Evolutionary conservation across 2,329 filamentous ascomycete species (phyloP).

Genomic region (Parafenestella ontariensis): DNA sequence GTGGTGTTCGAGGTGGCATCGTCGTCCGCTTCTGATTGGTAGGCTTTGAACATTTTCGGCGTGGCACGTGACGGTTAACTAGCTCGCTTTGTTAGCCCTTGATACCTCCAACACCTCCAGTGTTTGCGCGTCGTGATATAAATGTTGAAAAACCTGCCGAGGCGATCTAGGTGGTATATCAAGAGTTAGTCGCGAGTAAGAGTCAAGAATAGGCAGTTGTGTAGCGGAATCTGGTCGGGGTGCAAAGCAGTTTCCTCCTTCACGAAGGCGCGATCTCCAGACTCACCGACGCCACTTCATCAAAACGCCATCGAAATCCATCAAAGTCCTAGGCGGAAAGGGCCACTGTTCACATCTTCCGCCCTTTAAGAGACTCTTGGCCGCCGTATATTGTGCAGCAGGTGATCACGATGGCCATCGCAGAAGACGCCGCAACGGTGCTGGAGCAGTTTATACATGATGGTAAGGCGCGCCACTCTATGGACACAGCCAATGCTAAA

Average conservation of each 20-base stretch:
- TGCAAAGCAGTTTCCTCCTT: constrained; percentile 7
- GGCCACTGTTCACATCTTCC: not conserved
- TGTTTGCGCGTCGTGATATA: not conserved
- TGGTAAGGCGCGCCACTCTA: constrained; percentile 49
- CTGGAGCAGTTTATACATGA: constrained; percentile 80
- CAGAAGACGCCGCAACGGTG: constrained; percentile 71
- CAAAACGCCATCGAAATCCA: constrained; percentile 24
- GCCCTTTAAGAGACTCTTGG: not conserved
- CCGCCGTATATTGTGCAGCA: not conserved
- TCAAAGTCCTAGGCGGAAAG: constrained; percentile 18
- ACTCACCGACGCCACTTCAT: constrained; percentile 20
- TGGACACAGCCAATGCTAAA: constrained; percentile 15
- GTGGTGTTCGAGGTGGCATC: constrained; percentile 14
- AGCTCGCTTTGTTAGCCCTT: constrained; percentile 24
- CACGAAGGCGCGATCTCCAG: constrained; percentile 2
- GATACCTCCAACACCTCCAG: not conserved
- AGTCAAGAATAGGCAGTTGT: not conserved
- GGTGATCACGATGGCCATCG: constrained; percentile 39
- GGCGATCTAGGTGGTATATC: not conserved
- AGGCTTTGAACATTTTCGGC: constrained; percentile 19
- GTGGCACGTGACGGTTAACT: constrained; percentile 29
- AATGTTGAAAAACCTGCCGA: not conserved
- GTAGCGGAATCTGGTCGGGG: not conserved
- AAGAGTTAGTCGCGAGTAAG: not conserved
- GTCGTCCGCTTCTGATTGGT: constrained; percentile 33